Evolutionary conservation across 768 basidiomycete genomes (phyloP).

Genomic region (Sarcomyxa edulis): DNA sequence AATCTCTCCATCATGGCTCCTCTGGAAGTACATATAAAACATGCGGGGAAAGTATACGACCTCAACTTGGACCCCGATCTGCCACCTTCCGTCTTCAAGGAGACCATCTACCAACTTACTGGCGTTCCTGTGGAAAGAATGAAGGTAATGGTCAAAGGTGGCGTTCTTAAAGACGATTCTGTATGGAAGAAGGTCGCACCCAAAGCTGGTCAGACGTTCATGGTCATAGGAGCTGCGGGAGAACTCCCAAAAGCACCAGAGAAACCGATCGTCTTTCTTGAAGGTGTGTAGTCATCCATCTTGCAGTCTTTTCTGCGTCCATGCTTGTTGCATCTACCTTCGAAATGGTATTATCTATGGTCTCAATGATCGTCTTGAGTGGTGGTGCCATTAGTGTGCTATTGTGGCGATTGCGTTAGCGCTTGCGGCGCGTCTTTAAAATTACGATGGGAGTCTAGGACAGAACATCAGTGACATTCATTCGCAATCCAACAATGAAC

Average conservation of each 20-base stretch:
- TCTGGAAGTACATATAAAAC: slow-evolving; percentile 80
- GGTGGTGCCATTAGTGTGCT: too few relatives aligned
- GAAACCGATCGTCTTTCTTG: slow-evolving; percentile 76
- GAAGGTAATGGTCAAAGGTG: slow-evolving; percentile 97
- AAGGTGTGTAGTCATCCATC: slow-evolving; percentile 44
- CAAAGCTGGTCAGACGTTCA: slow-evolving; percentile 85
- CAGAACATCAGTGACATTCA: too few relatives aligned
- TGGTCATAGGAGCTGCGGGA: slow-evolving; percentile 90
- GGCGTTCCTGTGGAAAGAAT: slow-evolving; percentile 88
- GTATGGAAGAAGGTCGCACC: slow-evolving; percentile 81
- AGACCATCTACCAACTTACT: slow-evolving; percentile 72
- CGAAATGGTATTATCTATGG: slow-evolving; percentile 5
- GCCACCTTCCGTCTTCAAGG: slow-evolving; percentile 73
- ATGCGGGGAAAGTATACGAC: slow-evolving; percentile 76
- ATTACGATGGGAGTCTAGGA: too few relatives aligned
- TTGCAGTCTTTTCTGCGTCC: background rate
- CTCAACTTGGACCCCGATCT: slow-evolving; percentile 69
- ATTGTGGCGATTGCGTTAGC: too few relatives aligned
- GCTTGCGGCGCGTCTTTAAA: too few relatives aligned
- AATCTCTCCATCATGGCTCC: slow-evolving; percentile 45
- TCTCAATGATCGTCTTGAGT: slow-evolving; percentile 11
- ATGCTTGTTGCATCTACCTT: background rate
- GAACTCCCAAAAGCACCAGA: slow-evolving; percentile 87
- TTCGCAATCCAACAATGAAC: too few relatives aligned
- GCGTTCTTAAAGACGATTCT: slow-evolving; percentile 88